Percentiles rank a stretch among this genome's conserved stretches.
These are phyloP conservation scores for Podospora pseudoanserina DNA, from an alignment of 495 filamentous ascomycete genomes.

Conservation along the genomic window DNA sequence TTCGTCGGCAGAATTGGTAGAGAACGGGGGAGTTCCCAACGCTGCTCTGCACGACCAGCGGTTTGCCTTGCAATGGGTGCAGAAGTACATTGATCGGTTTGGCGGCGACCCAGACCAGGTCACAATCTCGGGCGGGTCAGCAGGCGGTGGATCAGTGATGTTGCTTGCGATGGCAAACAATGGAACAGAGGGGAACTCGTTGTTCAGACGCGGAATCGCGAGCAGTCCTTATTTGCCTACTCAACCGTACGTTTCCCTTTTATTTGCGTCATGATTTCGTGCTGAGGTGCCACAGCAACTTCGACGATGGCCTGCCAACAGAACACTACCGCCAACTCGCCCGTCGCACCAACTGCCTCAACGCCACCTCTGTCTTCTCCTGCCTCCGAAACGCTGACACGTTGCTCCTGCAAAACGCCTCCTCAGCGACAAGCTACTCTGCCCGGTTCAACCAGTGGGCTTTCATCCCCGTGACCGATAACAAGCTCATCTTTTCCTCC, in stretches of 20 bases:
- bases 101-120: slow-evolving; percentile 45
- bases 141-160: slow-evolving; percentile 40
- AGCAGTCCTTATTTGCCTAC: background rate
- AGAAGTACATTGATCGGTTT: slow-evolving; percentile 55
- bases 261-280: background rate
- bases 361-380: slow-evolving; percentile 38
- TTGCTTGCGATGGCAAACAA: slow-evolving; percentile 22
- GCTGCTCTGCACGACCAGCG: slow-evolving; percentile 46
- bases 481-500: slow-evolving; percentile 46
- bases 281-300: slow-evolving; percentile 51
- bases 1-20: slow-evolving; percentile 17
- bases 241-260: background rate
- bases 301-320: slow-evolving; percentile 52
- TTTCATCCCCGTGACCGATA: slow-evolving; percentile 60
- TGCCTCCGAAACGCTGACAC: slow-evolving; percentile 38
- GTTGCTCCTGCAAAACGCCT: slow-evolving; percentile 7
- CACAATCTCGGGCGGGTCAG: slow-evolving; percentile 46
- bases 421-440: slow-evolving; percentile 4
- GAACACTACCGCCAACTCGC: slow-evolving; percentile 33
- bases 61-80: slow-evolving; percentile 46
- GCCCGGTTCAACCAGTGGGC: slow-evolving; percentile 37
- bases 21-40: slow-evolving; percentile 37
- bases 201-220: slow-evolving; percentile 21
- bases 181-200: background rate
- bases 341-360: background rate